A percentile compares a stretch with the other conserved stretches of the same genome.
Conservation (phyloP, 2,329 filamentous ascomycete species). For the Fusarium stilboides region DNA sequence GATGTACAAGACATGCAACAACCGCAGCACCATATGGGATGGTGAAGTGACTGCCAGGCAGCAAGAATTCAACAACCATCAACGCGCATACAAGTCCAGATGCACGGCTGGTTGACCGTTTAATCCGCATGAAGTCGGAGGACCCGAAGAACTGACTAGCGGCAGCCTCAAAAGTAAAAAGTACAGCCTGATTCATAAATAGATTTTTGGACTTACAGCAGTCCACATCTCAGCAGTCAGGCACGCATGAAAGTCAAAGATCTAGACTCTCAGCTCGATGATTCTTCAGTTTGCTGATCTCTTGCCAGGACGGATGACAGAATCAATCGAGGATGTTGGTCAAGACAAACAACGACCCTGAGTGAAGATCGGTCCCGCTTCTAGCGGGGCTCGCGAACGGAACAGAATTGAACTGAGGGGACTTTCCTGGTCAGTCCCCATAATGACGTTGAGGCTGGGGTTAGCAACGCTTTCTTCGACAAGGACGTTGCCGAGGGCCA, state of each 20-base stretch:
- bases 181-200: constrained; percentile 1
- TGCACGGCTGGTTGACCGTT: constrained; percentile 19
- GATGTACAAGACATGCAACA: neutral
- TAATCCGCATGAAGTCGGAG: constrained; percentile 41
- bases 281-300: constrained; percentile 13
- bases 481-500: constrained; percentile 4
- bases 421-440: constrained; percentile 34
- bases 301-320: constrained; percentile 1
- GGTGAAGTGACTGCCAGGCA: neutral
- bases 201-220: neutral
- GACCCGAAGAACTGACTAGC: constrained; percentile 32
- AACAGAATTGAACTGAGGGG: constrained; percentile 13
- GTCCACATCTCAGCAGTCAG: neutral
- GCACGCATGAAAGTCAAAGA: neutral
- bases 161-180: neutral
- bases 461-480: constrained; percentile 19
- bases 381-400: constrained; percentile 40
- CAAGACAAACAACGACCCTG: constrained; percentile 36
- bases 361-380: constrained; percentile 46
- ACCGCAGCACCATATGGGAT: constrained; percentile 1
- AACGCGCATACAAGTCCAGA: constrained; percentile 8
- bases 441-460: constrained; percentile 45
- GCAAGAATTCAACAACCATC: neutral
- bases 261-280: constrained; percentile 7
- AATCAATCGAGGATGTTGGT: constrained; percentile 27